Evolutionary conservation across 495 filamentous ascomycete species (phyloP).

Genomic region (Thermochaetoides thermophila): DNA sequence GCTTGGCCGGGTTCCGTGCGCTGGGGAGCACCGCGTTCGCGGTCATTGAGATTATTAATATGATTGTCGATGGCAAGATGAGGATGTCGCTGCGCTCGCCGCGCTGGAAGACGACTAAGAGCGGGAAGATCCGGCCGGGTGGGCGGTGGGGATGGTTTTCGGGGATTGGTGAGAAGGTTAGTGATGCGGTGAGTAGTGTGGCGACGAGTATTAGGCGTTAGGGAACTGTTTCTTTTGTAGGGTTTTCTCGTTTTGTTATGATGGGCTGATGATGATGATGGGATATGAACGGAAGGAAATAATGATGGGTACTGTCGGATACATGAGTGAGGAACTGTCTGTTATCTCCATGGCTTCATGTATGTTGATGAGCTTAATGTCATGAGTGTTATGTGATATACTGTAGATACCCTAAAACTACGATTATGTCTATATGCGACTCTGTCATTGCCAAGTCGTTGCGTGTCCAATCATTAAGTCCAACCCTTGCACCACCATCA

Average conservation of each 20-base stretch:
- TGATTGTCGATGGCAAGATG: slow-evolving; percentile 71
- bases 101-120: too few species aligned
- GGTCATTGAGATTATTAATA: slow-evolving; percentile 66
- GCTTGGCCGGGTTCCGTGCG: slow-evolving; percentile 68
- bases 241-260: background rate
- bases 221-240: background rate
- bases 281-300: background rate
- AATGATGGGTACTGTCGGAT: background rate
- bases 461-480: too few species aligned
- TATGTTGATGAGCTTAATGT: too few species aligned
- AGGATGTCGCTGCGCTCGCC: too few species aligned
- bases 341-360: too few species aligned
- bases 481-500: too few species aligned
- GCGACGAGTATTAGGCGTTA: slow-evolving; percentile 14
- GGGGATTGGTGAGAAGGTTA: slow-evolving; percentile 25
- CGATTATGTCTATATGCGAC: too few species aligned
- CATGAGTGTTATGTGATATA: too few species aligned
- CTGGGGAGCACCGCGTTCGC: slow-evolving; percentile 70
- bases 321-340: background rate
- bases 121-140: too few species aligned
- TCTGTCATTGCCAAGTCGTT: too few species aligned
- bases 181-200: slow-evolving; percentile 13
- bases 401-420: too few species aligned
- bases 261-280: background rate
- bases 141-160: slow-evolving; percentile 35